Evolutionary conservation across 208 protist species (phyloP).

Genomic region (Trypanosoma brucei): DNA sequence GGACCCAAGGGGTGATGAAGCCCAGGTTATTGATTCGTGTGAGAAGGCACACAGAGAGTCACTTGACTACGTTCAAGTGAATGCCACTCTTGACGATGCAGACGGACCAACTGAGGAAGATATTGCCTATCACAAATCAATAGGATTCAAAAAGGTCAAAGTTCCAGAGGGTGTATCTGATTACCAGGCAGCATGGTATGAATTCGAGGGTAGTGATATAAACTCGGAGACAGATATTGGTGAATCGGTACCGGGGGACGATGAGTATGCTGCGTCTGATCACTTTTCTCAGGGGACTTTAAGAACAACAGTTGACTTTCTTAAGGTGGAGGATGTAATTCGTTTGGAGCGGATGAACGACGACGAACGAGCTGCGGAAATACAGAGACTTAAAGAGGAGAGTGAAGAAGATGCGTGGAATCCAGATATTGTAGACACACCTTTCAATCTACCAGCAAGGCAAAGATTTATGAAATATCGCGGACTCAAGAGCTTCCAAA

Average conservation of each 20-base stretch:
- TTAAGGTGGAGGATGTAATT: constrained; percentile 76
- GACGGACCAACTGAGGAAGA: constrained; percentile 70
- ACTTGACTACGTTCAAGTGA: constrained; percentile 72
- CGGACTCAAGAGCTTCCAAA: constrained; percentile 84
- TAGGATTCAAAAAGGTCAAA: constrained; percentile 39
- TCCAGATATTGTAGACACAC: constrained; percentile 83
- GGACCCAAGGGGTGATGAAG: constrained; percentile 22
- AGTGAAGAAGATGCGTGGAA: constrained; percentile 85
- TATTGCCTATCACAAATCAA: constrained; percentile 48
- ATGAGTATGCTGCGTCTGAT: constrained; percentile 51
- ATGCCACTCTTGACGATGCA: constrained; percentile 64
- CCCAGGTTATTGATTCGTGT: constrained; percentile 42
- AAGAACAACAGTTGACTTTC: constrained; percentile 81
- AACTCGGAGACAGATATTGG: constrained; percentile 12
- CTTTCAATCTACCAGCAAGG: constrained; percentile 75
- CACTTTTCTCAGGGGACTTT: constrained; percentile 65
- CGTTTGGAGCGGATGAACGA: constrained; percentile 82
- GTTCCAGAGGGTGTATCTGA: constrained; percentile 65
- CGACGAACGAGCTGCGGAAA: constrained; percentile 65
- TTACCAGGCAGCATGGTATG: constrained; percentile 78
- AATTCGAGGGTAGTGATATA: constrained; percentile 51
- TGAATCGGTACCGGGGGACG: constrained; percentile 28
- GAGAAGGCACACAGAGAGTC: constrained; percentile 58
- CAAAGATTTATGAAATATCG: constrained; percentile 87
- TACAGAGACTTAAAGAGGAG: constrained; percentile 64